A percentile compares a stretch with the other conserved stretches of the same genome.
Evolutionary conservation across 2,329 filamentous ascomycete genomes (phyloP).

Genomic region (Ophiocordyceps polyrhachis-furcata): DNA sequence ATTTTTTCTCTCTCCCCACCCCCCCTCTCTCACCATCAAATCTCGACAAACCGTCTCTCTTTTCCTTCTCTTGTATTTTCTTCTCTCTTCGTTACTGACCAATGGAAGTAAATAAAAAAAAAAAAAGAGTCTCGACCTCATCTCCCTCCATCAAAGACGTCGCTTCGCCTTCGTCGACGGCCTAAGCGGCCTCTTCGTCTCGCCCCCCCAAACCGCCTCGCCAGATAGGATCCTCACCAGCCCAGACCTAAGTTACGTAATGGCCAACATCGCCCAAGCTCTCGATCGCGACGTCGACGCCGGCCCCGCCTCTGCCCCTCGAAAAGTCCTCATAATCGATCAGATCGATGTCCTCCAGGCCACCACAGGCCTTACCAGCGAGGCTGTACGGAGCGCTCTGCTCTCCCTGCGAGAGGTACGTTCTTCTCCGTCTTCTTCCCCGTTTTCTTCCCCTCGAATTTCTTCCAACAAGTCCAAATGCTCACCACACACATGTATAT

Average conservation of each 20-base stretch:
- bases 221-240: conserved; percentile 9
- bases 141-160: conserved; percentile 34
- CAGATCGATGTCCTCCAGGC: conserved; percentile 48
- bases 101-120: background rate
- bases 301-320: conserved; percentile 9
- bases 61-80: too few relatives aligned
- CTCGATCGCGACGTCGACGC: conserved; percentile 15
- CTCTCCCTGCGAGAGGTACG: conserved; percentile 42
- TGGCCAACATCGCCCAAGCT: conserved; percentile 19
- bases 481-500: background rate
- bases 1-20: background rate
- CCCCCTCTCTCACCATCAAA: too few relatives aligned
- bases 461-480: background rate
- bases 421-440: background rate
- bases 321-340: conserved; percentile 45
- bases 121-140: conserved; percentile 49
- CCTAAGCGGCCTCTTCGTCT: conserved; percentile 38
- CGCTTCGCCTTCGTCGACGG: conserved; percentile 62
- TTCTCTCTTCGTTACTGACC: too few relatives aligned
- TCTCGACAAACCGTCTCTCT: too few relatives aligned
- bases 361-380: conserved; percentile 23
- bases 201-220: background rate
- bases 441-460: too few relatives aligned
- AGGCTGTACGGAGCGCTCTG: conserved; percentile 33
- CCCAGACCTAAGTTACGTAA: conserved; percentile 17